Conservation (phyloP, 2,329 filamentous ascomycete genomes). For the Calonectria hawksworthii region DNA sequence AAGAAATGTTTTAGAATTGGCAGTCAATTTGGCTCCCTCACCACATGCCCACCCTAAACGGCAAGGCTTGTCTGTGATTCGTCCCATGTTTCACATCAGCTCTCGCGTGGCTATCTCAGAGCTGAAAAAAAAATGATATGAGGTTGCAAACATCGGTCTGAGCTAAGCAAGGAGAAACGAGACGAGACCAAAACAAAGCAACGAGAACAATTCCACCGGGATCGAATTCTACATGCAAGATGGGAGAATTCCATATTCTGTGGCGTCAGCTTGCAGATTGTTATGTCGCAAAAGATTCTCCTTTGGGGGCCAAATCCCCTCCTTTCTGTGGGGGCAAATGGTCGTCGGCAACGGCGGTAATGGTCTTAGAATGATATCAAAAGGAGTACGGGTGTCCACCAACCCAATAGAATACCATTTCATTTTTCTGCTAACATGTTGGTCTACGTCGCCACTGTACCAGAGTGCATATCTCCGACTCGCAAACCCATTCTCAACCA, state of each 20-base stretch:
- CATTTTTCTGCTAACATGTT: background rate
- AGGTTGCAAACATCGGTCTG: conserved; percentile 1
- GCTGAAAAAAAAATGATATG: background rate
- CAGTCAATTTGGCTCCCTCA: background rate
- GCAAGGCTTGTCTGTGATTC: background rate
- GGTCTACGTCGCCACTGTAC: background rate
- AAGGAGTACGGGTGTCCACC: background rate
- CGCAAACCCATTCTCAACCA: background rate
- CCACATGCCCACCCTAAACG: background rate
- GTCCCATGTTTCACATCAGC: conserved; percentile 1
- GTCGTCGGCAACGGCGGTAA: background rate
- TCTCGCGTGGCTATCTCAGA: background rate
- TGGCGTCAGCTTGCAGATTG: conserved; percentile 3
- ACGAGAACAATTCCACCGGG: background rate
- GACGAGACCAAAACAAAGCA: background rate
- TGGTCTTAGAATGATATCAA: background rate
- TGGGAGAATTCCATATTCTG: background rate
- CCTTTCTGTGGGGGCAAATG: background rate
- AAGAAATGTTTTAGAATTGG: background rate
- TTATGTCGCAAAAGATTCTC: background rate
- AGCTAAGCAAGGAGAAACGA: conserved; percentile 8
- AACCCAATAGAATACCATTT: background rate
- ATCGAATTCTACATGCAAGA: background rate
- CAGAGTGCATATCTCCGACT: background rate
- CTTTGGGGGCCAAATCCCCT: background rate